phyloP scores from a whole-genome alignment of 805 yeast species.

The Cyberlindnera veronae region DNA sequence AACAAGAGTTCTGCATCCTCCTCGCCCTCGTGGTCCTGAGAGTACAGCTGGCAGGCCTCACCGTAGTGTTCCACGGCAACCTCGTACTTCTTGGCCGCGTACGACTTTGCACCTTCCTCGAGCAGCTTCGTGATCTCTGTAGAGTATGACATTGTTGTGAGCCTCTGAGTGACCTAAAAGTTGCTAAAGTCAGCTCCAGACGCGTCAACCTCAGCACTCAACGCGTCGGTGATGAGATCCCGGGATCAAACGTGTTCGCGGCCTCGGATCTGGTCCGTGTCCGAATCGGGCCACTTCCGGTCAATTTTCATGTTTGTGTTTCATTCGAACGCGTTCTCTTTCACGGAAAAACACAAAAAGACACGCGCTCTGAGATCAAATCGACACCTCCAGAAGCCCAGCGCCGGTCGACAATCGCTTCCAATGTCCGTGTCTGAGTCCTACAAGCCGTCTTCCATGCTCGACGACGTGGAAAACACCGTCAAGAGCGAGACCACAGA shows the following conservation, averaged over 20 bases:
- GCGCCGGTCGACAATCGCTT: too few species aligned
- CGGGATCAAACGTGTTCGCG: background rate
- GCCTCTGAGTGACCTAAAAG: too few species aligned
- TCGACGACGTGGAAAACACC: conserved; percentile 8
- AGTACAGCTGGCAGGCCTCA: conserved; percentile 61
- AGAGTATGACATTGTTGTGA: too few species aligned
- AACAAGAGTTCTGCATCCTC: conserved; percentile 73
- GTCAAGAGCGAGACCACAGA: conserved; percentile 10
- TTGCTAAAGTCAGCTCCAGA: background rate
- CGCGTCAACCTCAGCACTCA: background rate
- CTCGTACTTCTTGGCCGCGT: conserved; percentile 63
- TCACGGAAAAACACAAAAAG: conserved; percentile 5
- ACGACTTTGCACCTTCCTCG: conserved; percentile 59
- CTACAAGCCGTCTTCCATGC: conserved; percentile 13
- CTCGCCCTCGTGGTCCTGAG: conserved; percentile 42
- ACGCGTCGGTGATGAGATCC: background rate
- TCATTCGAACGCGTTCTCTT: conserved; percentile 10
- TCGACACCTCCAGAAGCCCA: background rate
- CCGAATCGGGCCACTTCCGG: conserved; percentile 1
- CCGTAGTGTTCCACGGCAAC: conserved; percentile 68
- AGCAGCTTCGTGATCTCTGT: conserved; percentile 45
- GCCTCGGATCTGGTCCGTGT: conserved; percentile 2
- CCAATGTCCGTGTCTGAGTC: conserved; percentile 8
- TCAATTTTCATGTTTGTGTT: background rate
- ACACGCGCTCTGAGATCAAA: conserved; percentile 4